Evolutionary conservation across 352 stramenopile species (phyloP).

Genomic region (Pilasporangium apinafurcum): DNA sequence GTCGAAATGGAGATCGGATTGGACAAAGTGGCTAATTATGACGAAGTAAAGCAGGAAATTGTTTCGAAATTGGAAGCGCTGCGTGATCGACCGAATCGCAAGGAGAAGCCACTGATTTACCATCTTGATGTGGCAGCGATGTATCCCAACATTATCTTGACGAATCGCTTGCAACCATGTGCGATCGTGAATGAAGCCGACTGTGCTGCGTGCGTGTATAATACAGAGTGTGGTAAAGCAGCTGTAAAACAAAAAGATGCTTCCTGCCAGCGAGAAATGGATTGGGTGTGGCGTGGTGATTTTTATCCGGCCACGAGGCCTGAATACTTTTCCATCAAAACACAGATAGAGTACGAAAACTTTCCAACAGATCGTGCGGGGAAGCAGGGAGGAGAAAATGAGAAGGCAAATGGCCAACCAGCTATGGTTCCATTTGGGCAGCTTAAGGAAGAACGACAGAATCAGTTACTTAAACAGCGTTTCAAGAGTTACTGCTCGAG

Average conservation of each 20-base stretch:
- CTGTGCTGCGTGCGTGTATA: slow-evolving; percentile 95
- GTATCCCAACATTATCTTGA: slow-evolving; percentile 99
- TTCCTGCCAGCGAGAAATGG: slow-evolving; percentile 96
- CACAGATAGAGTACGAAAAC: slow-evolving; percentile 92
- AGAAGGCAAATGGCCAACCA: too few relatives aligned
- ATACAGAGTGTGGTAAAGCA: slow-evolving; percentile 69
- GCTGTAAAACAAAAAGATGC: slow-evolving; percentile 72
- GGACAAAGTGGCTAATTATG: slow-evolving; percentile 90
- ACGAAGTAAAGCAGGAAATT: slow-evolving; percentile 86
- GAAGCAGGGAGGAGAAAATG: slow-evolving; percentile 9
- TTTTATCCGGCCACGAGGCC: slow-evolving; percentile 90
- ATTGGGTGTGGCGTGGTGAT: slow-evolving; percentile 98
- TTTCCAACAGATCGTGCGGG: slow-evolving; percentile 23
- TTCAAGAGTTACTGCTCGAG: slow-evolving; percentile 95
- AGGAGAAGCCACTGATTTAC: slow-evolving; percentile 95
- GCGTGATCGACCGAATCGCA: slow-evolving; percentile 88
- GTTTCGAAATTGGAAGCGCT: slow-evolving; percentile 92
- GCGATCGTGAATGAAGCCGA: slow-evolving; percentile 94
- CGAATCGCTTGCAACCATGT: slow-evolving; percentile 97
- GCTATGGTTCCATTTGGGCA: slow-evolving; percentile 61
- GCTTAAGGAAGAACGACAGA: slow-evolving; percentile 47
- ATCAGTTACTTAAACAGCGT: slow-evolving; percentile 65
- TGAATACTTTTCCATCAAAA: slow-evolving; percentile 96
- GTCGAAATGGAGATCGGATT: slow-evolving; percentile 84
- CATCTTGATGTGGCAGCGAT: slow-evolving; percentile 99